phyloP scores from a whole-genome alignment of 2,329 filamentous ascomycete species.

The Fusarium oligoseptatum region DNA sequence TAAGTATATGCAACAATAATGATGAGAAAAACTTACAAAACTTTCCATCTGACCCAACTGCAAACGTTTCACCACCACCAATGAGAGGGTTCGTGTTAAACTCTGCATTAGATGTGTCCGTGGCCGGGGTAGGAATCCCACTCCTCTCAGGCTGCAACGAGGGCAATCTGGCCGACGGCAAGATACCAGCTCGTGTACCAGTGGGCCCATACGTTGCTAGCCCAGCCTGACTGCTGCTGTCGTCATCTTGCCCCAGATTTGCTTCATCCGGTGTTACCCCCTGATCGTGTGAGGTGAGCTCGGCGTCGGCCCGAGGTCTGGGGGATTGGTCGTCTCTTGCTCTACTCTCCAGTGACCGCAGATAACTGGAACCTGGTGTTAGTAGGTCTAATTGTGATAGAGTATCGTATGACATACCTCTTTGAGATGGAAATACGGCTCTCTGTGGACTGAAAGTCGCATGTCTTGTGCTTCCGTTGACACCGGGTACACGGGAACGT shows the following conservation, averaged over 20 bases:
- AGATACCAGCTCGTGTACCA: not conserved
- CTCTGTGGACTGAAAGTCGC: not conserved
- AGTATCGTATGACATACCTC: rapidly evolving
- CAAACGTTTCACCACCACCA: not conserved
- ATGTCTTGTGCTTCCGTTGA: not conserved
- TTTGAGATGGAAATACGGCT: not conserved
- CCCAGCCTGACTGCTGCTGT: not conserved
- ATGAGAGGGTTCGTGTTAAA: not conserved
- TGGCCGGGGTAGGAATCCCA: not conserved
- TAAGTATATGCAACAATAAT: no score
- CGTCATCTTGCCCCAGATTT: not conserved
- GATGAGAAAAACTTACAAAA: no score
- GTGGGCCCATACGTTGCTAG: not conserved
- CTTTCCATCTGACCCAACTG: not conserved
- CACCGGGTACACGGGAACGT: not conserved
- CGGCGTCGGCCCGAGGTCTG: not conserved
- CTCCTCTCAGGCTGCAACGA: not conserved
- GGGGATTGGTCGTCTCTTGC: not conserved
- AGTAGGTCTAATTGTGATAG: not conserved
- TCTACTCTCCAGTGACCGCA: not conserved
- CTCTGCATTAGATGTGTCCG: not conserved
- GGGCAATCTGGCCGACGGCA: not conserved
- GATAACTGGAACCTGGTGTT: not conserved
- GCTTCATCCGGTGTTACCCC: not conserved
- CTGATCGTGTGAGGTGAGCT: not conserved